phyloP scores from a whole-genome alignment of 768 basidiomycete species.

The Mycena latifolia region DNA sequence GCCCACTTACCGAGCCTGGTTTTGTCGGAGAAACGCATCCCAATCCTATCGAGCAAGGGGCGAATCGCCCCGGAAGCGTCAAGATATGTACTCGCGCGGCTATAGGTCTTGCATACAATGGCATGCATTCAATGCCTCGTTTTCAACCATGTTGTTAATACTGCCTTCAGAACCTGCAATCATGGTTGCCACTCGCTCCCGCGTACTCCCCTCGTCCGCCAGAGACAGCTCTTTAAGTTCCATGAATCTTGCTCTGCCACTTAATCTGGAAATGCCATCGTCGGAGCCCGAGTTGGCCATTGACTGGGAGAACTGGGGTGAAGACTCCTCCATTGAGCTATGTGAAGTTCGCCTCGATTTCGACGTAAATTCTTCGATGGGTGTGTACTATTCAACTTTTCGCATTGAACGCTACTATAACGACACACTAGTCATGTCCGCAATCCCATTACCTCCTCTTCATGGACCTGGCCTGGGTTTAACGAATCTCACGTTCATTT shows the following conservation, averaged over 20 bases:
- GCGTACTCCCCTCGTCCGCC: slow-evolving; percentile 55
- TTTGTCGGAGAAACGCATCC: slow-evolving; percentile 50
- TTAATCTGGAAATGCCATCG: slow-evolving; percentile 45
- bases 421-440: slow-evolving; percentile 50
- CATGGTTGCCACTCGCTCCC: slow-evolving; percentile 73
- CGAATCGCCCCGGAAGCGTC: slow-evolving; percentile 48
- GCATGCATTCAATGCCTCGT: slow-evolving; percentile 46
- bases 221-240: slow-evolving; percentile 48
- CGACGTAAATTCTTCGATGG: slow-evolving; percentile 53
- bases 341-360: slow-evolving; percentile 68
- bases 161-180: slow-evolving; percentile 62
- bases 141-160: background rate
- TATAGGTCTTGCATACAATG: slow-evolving; percentile 71
- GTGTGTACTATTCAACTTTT: slow-evolving; percentile 47
- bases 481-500: slow-evolving; percentile 61
- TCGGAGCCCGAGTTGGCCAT: slow-evolving; percentile 42
- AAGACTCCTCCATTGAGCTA: slow-evolving; percentile 72
- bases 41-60: slow-evolving; percentile 46
- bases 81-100: slow-evolving; percentile 68
- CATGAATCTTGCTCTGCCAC: slow-evolving; percentile 57
- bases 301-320: slow-evolving; percentile 70
- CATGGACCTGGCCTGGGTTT: slow-evolving; percentile 51
- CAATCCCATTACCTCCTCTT: slow-evolving; percentile 62
- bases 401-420: background rate
- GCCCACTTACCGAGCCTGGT: slow-evolving; percentile 59